phyloP scores from a whole-genome alignment of 2,329 filamentous ascomycete genomes.

The Cladosporium sp. region DNA sequence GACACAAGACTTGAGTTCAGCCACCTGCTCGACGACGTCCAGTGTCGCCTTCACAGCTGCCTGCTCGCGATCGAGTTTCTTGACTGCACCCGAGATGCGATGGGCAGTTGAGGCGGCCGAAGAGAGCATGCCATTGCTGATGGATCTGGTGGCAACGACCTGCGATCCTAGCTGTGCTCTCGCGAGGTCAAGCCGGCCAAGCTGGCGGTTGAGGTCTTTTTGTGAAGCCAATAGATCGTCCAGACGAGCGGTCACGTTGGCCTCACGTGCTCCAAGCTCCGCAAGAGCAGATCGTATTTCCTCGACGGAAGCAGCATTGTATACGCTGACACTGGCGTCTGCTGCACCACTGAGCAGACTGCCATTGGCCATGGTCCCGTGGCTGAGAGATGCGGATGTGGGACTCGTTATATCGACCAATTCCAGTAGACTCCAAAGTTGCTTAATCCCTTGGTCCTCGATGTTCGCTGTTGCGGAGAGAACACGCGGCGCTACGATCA shows the following conservation, averaged over 20 bases:
- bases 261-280: constrained; percentile 71
- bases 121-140: constrained; percentile 88
- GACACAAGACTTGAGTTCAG: constrained; percentile 93
- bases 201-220: constrained; percentile 78
- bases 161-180: constrained; percentile 85
- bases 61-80: constrained; percentile 85
- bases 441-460: not conserved
- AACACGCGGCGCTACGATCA: not conserved
- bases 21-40: constrained; percentile 89
- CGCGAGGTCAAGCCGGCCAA: constrained; percentile 81
- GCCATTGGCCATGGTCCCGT: constrained; percentile 7
- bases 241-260: constrained; percentile 67
- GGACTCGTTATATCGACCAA: not conserved
- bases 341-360: not conserved
- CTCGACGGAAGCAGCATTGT: constrained; percentile 66
- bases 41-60: constrained; percentile 85
- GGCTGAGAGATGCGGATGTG: not conserved
- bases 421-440: not conserved
- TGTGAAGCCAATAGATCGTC: constrained; percentile 76
- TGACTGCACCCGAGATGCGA: constrained; percentile 81
- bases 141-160: constrained; percentile 72
- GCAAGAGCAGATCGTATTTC: constrained; percentile 76
- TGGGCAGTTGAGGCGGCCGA: constrained; percentile 80
- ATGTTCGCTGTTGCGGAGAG: not conserved
- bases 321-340: not conserved